phyloP scores from a whole-genome alignment of 2,329 filamentous ascomycete species.

The Zelopaecilomyces penicillatus region DNA sequence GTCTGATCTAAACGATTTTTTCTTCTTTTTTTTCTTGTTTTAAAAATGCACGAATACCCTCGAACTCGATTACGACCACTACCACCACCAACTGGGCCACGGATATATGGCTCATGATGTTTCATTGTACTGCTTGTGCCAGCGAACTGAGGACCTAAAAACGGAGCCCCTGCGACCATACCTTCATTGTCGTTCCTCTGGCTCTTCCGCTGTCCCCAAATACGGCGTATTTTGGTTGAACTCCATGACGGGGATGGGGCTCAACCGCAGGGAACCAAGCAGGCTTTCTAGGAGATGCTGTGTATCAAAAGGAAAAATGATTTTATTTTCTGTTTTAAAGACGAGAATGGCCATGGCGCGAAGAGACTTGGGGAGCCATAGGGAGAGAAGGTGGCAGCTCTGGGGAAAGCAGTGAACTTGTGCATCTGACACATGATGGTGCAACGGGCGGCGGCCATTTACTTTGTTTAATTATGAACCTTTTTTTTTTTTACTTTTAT shows the following conservation, averaged over 20 bases:
- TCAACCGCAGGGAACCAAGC: slow-evolving; percentile 22
- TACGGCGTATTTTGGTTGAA: slow-evolving; percentile 4
- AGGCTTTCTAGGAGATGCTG: slow-evolving; percentile 22
- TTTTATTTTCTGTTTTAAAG: slow-evolving; percentile 9
- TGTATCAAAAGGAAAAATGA: slow-evolving; percentile 22
- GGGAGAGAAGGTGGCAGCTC: slow-evolving; percentile 11
- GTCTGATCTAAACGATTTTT: slow-evolving; percentile 68
- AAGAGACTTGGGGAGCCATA: neutral
- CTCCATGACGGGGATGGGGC: slow-evolving; percentile 8
- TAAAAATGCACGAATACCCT: slow-evolving; percentile 34
- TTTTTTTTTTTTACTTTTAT: slow-evolving; percentile 21
- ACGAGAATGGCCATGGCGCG: slow-evolving; percentile 15
- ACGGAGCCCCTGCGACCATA: slow-evolving; percentile 5
- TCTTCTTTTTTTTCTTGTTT: slow-evolving; percentile 12
- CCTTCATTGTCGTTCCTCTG: slow-evolving; percentile 3
- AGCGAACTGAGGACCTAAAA: slow-evolving; percentile 15
- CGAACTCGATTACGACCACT: slow-evolving; percentile 32
- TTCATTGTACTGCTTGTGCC: slow-evolving; percentile 25
- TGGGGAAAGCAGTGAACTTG: slow-evolving; percentile 12
- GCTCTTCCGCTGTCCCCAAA: slow-evolving; percentile 7
- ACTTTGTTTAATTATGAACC: slow-evolving; percentile 46
- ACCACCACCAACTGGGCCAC: slow-evolving; percentile 27
- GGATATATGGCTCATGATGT: slow-evolving; percentile 31
- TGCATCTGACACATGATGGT: slow-evolving; percentile 23
- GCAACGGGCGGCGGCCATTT: slow-evolving; percentile 35